Evolutionary conservation across 768 basidiomycete species (phyloP), one percentile per base, ranked within the genome.

Genomic region (Suillus spraguei): DNA sequence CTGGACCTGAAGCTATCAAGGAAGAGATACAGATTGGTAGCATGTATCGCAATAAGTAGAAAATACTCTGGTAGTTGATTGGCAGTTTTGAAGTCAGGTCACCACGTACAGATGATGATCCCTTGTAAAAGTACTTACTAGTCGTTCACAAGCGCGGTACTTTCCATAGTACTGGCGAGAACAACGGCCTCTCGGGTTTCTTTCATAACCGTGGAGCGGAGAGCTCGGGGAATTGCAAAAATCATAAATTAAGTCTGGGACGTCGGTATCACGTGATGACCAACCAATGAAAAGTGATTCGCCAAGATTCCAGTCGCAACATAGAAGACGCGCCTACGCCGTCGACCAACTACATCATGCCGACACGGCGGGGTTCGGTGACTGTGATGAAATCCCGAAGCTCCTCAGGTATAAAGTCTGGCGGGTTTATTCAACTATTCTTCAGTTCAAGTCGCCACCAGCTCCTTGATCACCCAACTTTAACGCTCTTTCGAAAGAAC

Each of bases 401-500:
- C 36, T 39, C 20, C 20, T 10, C 24, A 58, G 38, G 55, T 58
- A 58, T 58, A 58, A 58, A 58, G 17, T 9, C 55, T 28, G 38
- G 55, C 17, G 4, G 24, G 24, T 24, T 39, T 11, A 17, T 6
- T 39, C 9, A 10, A 58, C 11, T 2, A 20, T 28, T 28, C 52
- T 24, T 41, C 22, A 58, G 55, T 58, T 58, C 55, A 39, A 58
- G 24, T 58, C 24, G 55, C 55, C 55, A 22, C 9, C 10, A 28
- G 55, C 38, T 24, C 36, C 35, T 55, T 55, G 54, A 56, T 38
- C 24, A 53, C 32, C 32, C 17, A 53, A 53, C 52, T 53, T 53
- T 32, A 28, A 58, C 55, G 6, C 55, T 39, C 38, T 39, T 58
- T 58, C 38, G 8, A 58, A 56, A 17, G 14, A 24, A 36, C 38